These are phyloP conservation scores for Citrus hindsii DNA, from an alignment of 345 rosid species.

Conservation along the genomic window DNA sequence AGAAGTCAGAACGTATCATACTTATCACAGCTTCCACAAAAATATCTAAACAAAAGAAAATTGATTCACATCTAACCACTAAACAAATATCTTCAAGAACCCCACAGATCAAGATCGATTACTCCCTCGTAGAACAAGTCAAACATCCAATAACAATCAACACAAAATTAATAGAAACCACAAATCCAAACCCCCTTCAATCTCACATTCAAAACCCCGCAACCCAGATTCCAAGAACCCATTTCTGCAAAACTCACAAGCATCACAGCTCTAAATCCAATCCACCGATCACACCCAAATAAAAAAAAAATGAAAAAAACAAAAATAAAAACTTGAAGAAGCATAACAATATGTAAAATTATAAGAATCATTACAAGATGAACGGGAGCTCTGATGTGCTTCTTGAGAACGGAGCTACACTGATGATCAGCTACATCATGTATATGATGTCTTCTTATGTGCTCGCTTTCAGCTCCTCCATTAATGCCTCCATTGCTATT, in stretches of 20 bases:
- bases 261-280: neutral
- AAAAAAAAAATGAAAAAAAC: neutral
- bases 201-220: neutral
- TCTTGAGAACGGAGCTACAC: conserved; percentile 76
- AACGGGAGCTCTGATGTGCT: conserved; percentile 91
- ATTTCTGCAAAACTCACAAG: conserved; percentile 4
- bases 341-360: neutral
- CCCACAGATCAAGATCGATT: conserved; percentile 23
- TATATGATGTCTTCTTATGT: conserved; percentile 53
- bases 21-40: neutral
- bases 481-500: conserved; percentile 23
- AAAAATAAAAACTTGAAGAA: neutral
- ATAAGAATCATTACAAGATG: conserved; percentile 53
- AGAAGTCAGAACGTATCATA: neutral
- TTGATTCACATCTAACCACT: neutral
- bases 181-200: neutral
- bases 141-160: neutral
- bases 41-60: neutral
- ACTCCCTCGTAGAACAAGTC: neutral
- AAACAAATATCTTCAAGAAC: neutral
- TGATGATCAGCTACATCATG: conserved; percentile 63
- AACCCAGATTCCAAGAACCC: conserved; percentile 4
- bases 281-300: neutral
- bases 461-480: conserved; percentile 48
- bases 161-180: neutral